Evolutionary conservation across 2,329 filamentous ascomycete species (phyloP).

Genomic region (Colletotrichum echinochloae): DNA sequence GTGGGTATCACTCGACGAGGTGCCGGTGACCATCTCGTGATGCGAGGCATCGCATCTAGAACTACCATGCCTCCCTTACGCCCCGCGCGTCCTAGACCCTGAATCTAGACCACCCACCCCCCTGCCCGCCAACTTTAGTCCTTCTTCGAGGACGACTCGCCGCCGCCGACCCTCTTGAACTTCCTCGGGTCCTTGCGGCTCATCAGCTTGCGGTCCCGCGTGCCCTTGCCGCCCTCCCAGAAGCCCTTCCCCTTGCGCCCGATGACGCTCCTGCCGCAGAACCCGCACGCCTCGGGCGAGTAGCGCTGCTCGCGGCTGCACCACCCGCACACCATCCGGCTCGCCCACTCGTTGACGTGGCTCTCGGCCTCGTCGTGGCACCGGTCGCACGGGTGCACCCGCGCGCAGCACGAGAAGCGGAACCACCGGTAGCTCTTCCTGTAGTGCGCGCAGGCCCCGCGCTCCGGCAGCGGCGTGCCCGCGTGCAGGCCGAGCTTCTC

Average conservation of each 20-base stretch:
- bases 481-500: slow-evolving; percentile 69
- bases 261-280: slow-evolving; percentile 78
- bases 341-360: slow-evolving; percentile 84
- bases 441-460: slow-evolving; percentile 70
- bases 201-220: slow-evolving; percentile 78
- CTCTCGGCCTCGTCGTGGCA: slow-evolving; percentile 81
- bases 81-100: background rate
- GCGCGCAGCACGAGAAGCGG: slow-evolving; percentile 71
- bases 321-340: slow-evolving; percentile 84
- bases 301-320: slow-evolving; percentile 87
- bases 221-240: slow-evolving; percentile 89
- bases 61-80: background rate
- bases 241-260: slow-evolving; percentile 76
- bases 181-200: slow-evolving; percentile 82
- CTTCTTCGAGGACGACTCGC: slow-evolving; percentile 50
- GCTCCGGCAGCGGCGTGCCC: slow-evolving; percentile 66
- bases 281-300: slow-evolving; percentile 78
- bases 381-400: slow-evolving; percentile 72
- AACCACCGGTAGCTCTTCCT: slow-evolving; percentile 72
- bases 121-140: slow-evolving; percentile 38
- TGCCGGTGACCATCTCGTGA: background rate
- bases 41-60: background rate
- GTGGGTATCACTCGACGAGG: background rate
- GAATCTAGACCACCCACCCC: background rate
- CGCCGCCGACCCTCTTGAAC: slow-evolving; percentile 70